A percentile compares a stretch with the other conserved stretches of the same genome.
Conservation (phyloP, 2,329 filamentous ascomycete species). For the Rhytidhysteron rufulum region DNA sequence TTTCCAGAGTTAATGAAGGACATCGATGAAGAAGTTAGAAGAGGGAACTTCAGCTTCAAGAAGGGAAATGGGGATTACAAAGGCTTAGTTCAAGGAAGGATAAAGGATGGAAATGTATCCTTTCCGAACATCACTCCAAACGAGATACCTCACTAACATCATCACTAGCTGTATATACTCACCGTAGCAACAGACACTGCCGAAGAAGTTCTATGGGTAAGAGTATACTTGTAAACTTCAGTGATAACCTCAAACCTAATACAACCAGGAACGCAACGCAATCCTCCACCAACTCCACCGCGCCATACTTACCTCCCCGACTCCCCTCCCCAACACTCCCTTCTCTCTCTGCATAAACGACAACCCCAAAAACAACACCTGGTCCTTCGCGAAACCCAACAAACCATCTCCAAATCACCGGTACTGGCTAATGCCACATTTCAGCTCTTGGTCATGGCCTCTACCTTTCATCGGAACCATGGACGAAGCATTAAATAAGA, state of each 20-base stretch:
- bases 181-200: slow-evolving; percentile 8
- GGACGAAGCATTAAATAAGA: slow-evolving; percentile 8
- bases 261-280: slow-evolving; percentile 14
- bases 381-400: slow-evolving; percentile 14
- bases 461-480: slow-evolving; percentile 7
- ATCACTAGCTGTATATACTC: slow-evolving; percentile 14
- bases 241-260: too few species aligned
- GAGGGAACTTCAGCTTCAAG: slow-evolving; percentile 9
- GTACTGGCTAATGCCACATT: slow-evolving; percentile 19
- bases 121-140: not conserved
- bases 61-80: slow-evolving; percentile 12
- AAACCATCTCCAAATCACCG: slow-evolving; percentile 8
- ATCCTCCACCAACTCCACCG: slow-evolving; percentile 15
- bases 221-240: not conserved
- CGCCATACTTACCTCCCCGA: slow-evolving; percentile 11
- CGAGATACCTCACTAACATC: not conserved
- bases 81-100: slow-evolving; percentile 16
- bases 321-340: slow-evolving; percentile 10
- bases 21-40: slow-evolving; percentile 5
- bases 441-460: slow-evolving; percentile 16
- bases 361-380: slow-evolving; percentile 15
- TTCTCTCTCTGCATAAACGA: slow-evolving; percentile 19
- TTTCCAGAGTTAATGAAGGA: slow-evolving; percentile 8
- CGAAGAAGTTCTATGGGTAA: slow-evolving; percentile 7
- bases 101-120: slow-evolving; percentile 12